Conservation (phyloP, 2,329 filamentous ascomycete genomes). For the Fusarium caatingaense region DNA sequence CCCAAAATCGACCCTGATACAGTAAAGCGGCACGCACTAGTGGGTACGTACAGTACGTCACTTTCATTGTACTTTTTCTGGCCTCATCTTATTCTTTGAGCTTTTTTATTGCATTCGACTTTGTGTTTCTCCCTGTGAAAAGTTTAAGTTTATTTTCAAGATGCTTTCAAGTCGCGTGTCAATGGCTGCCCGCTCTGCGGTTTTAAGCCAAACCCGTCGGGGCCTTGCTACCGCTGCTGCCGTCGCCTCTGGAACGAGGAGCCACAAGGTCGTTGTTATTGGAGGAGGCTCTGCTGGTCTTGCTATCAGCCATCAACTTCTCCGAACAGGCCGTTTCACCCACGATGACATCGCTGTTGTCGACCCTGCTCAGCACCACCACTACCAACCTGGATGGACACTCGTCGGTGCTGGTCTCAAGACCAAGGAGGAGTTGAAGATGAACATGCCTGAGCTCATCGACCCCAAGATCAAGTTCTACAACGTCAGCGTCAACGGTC, state of each 20-base stretch:
- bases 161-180: constrained; percentile 41
- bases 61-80: constrained; percentile 26
- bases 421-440: constrained; percentile 67
- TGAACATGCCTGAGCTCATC: constrained; percentile 62
- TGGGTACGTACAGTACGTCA: constrained; percentile 32
- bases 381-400: constrained; percentile 79
- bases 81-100: constrained; percentile 12
- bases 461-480: constrained; percentile 73
- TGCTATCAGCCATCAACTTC: constrained; percentile 74
- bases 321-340: constrained; percentile 66
- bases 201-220: constrained; percentile 1
- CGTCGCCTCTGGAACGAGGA: constrained; percentile 34
- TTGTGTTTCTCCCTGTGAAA: neutral
- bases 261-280: constrained; percentile 73
- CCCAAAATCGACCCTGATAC: fast-evolving
- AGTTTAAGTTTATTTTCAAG: constrained; percentile 1
- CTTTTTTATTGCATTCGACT: constrained; percentile 17
- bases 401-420: constrained; percentile 75
- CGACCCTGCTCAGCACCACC: constrained; percentile 71
- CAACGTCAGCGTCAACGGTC: constrained; percentile 60
- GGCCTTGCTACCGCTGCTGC: constrained; percentile 31
- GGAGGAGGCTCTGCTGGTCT: constrained; percentile 75
- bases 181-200: constrained; percentile 28
- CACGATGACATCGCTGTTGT: constrained; percentile 72
- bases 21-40: neutral